phyloP scores from a whole-genome alignment of 768 basidiomycete genomes.

The Suillus lakei region DNA sequence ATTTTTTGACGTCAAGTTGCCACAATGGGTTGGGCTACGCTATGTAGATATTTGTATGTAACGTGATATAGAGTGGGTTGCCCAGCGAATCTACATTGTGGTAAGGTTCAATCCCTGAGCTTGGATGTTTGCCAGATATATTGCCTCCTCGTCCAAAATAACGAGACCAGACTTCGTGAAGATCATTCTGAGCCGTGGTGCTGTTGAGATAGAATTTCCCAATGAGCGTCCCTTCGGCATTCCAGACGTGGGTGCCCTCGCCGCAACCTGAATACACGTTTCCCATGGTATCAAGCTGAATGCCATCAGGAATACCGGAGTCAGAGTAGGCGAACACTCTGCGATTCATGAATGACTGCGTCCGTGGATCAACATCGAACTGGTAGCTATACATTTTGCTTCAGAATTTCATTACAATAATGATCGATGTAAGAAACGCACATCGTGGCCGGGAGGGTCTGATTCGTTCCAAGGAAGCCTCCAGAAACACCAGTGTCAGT shows the following conservation, averaged over 20 bases:
- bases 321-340: slow-evolving; percentile 71
- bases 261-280: slow-evolving; percentile 72
- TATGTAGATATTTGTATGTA: slow-evolving; percentile 7
- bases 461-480: slow-evolving; percentile 53
- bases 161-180: slow-evolving; percentile 46
- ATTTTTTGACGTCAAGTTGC: too few relatives aligned
- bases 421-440: slow-evolving; percentile 35
- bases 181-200: slow-evolving; percentile 40
- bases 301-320: slow-evolving; percentile 68
- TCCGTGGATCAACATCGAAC: slow-evolving; percentile 65
- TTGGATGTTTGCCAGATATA: slow-evolving; percentile 44
- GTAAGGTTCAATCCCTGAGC: slow-evolving; percentile 35
- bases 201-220: slow-evolving; percentile 64
- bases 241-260: slow-evolving; percentile 71
- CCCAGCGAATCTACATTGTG: slow-evolving; percentile 8
- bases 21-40: too few relatives aligned
- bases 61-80: slow-evolving; percentile 18
- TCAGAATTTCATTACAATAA: not conserved
- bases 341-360: slow-evolving; percentile 59
- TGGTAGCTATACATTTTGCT: slow-evolving; percentile 51
- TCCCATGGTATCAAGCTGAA: slow-evolving; percentile 64
- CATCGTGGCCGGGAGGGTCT: slow-evolving; percentile 71
- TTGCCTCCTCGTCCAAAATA: slow-evolving; percentile 42
- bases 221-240: slow-evolving; percentile 56
- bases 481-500: slow-evolving; percentile 38